Base-by-base conservation (phyloP, 768 basidiomycete genomes). In the Tylopilus cervinicoccineus region DNA sequence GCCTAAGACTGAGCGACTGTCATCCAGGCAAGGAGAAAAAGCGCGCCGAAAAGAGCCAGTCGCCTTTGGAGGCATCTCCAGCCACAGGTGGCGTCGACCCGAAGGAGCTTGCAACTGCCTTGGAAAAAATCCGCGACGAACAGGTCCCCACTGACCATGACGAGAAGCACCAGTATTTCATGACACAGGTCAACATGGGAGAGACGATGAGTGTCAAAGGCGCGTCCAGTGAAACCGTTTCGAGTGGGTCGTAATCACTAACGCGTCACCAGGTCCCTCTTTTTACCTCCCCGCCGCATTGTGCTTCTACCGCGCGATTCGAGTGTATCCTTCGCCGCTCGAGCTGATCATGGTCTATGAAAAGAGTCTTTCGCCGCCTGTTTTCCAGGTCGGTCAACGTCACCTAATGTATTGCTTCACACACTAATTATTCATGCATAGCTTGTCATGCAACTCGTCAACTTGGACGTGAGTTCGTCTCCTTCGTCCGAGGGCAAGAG, bases 291-390 rank as follows among this genome's bases (percentile, higher is more conserved):
- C 83, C 11, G 85, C 94, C 17, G 94, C 96, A 34, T 68, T 90
- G 63, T 80, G 84, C 34, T 98, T 98, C 80, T 99, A 84, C 79
- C 81, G 92, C 42, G 94, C 93, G 1, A 82, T 98, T 50, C 78
- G 87, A 46, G 93, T 96, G 29, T 99, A 99, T 72, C 96, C 96
- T 42, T 83, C 88, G 26, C 92, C 94, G 1, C 82, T 92, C 27
- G 96, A 98, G 68, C 81, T 98, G 57, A 86, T 99, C 59, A 81
- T 87, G 67, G 94, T 98, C 53, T 95, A 96, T 62, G 84, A 97
- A 71, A 87, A 88, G 70, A 93, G 92, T 28, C 82, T 95, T 26
- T 88, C 91, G 3, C 77, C 80, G 23, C 76, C 83, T 31, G 74
- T 93, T 41, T 91, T 92, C 72, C 87, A 90, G 72, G 86, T 85